phyloP scores from a whole-genome alignment of 805 yeast genomes.

The Saccharomycopsis lassenensis region DNA sequence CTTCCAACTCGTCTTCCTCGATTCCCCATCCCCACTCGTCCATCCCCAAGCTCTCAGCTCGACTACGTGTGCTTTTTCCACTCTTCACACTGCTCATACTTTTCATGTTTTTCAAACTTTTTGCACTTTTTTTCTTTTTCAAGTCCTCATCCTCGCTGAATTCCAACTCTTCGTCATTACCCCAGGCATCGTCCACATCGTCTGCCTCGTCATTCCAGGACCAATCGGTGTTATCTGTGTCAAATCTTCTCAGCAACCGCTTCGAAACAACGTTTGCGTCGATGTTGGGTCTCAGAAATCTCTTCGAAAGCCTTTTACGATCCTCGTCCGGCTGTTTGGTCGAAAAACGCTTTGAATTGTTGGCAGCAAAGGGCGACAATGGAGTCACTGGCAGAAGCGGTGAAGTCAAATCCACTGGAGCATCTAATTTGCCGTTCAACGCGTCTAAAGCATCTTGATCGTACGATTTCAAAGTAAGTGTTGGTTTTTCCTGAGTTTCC shows the following conservation, averaged over 20 bases:
- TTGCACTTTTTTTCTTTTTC: too few species aligned
- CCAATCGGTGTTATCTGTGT: too few species aligned
- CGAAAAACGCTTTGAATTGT: slow-evolving; percentile 2
- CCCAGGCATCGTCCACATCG: slow-evolving; percentile 14
- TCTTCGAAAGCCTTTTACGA: slow-evolving; percentile 11
- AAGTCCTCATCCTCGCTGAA: background rate
- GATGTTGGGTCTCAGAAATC: slow-evolving; percentile 15
- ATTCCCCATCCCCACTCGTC: too few species aligned
- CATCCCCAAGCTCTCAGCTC: too few species aligned
- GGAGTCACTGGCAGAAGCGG: slow-evolving; percentile 18
- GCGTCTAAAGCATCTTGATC: slow-evolving; percentile 14
- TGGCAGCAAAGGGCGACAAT: slow-evolving; percentile 13
- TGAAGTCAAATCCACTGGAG: slow-evolving; percentile 2
- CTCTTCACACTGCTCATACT: too few species aligned
- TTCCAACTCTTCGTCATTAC: slow-evolving; percentile 10
- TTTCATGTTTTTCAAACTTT: too few species aligned
- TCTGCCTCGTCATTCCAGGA: slow-evolving; percentile 11
- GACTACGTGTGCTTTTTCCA: too few species aligned
- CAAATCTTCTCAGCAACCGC: too few species aligned
- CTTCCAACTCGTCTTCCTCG: too few species aligned
- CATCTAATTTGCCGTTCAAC: slow-evolving; percentile 4
- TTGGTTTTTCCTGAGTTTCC: background rate
- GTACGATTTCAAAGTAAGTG: slow-evolving; percentile 2
- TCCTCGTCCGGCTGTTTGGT: slow-evolving; percentile 12
- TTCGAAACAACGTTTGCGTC: too few species aligned